Conservation (phyloP, 495 filamentous ascomycete genomes). For the Pyronema omphalodes region DNA sequence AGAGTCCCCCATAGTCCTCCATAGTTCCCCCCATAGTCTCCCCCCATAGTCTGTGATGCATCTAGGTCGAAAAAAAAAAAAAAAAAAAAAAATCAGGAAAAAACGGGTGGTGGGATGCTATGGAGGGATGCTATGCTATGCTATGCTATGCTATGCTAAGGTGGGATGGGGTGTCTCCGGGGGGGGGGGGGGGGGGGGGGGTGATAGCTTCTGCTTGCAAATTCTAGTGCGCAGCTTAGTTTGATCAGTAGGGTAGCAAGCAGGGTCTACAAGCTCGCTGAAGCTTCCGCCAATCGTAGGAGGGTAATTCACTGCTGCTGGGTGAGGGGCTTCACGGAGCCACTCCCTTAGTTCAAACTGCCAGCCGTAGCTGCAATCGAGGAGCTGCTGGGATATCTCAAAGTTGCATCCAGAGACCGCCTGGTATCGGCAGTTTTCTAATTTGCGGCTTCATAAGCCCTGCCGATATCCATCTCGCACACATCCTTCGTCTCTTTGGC, state of each 20-base stretch:
- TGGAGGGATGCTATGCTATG: too few relatives aligned
- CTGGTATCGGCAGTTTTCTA: not conserved
- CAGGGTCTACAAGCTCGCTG: not conserved
- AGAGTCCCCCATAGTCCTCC: not conserved
- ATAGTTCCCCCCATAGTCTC: not conserved
- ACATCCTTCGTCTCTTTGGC: not conserved
- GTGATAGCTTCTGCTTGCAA: too few relatives aligned
- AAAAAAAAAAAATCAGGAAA: too few relatives aligned
- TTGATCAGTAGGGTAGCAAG: too few relatives aligned
- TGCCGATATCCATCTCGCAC: not conserved
- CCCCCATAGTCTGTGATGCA: not conserved
- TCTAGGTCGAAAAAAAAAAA: too few relatives aligned
- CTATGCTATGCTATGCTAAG: too few relatives aligned
- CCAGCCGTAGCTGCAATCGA: constrained; percentile 4
- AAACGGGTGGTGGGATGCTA: too few relatives aligned
- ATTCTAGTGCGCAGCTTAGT: too few relatives aligned
- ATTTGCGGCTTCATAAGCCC: not conserved
- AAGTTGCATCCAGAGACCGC: not conserved
- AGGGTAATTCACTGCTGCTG: not conserved
- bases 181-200: too few relatives aligned
- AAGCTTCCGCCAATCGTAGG: constrained; percentile 2
- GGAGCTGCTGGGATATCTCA: not conserved
- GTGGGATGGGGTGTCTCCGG: too few relatives aligned
- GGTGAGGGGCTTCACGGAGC: not conserved
- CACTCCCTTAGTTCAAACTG: not conserved